A percentile compares a stretch with the other conserved stretches of the same genome.
Evolutionary conservation across 139 green algal species (phyloP).

Genomic region (Axilococcus clingmanii): DNA sequence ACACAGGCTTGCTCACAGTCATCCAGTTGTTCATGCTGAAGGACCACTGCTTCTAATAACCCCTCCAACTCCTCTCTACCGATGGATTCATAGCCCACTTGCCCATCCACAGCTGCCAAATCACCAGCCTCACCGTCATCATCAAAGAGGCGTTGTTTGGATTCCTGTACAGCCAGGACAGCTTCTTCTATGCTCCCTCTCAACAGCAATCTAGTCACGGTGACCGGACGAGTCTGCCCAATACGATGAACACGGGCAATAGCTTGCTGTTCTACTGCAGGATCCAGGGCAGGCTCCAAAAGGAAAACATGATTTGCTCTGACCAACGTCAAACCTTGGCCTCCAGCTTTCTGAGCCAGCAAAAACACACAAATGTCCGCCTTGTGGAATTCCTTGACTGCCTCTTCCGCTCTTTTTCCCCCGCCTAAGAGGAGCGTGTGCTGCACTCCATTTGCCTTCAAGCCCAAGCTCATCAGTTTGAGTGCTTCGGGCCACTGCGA

Average conservation of each 20-base stretch:
- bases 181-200: slow-evolving; percentile 1
- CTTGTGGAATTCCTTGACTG: neutral
- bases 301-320: slow-evolving; percentile 42
- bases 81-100: no score
- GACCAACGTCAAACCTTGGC: slow-evolving; percentile 1
- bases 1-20: no score
- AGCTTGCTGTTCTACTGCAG: slow-evolving; percentile 63
- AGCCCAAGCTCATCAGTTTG: neutral
- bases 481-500: neutral
- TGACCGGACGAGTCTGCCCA: slow-evolving; percentile 19
- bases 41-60: no score
- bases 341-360: slow-evolving; percentile 5
- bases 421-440: neutral
- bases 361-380: neutral
- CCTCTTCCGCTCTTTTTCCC: neutral
- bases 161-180: neutral
- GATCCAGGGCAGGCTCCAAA: slow-evolving; percentile 72
- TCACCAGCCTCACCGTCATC: neutral
- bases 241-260: slow-evolving; percentile 29
- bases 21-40: no score
- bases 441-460: neutral
- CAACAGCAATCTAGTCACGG: slow-evolving; percentile 14
- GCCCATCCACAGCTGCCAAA: no score
- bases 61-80: no score
- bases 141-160: neutral